Base-by-base conservation (phyloP, 1,139 yeast genomes). In the Blastobotrys apis region DNA sequence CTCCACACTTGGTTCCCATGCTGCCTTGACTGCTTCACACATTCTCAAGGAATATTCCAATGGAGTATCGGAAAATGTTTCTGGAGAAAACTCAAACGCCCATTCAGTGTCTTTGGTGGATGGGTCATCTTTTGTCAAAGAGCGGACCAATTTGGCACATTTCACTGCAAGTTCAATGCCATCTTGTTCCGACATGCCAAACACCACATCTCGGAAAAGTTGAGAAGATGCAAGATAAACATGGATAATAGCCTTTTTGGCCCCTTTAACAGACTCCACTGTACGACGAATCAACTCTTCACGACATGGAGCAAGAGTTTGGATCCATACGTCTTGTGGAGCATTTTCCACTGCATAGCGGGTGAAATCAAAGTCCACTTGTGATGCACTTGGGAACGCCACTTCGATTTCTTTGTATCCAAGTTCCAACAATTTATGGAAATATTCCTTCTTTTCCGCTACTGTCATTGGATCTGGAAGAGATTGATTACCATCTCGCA, bases 321-420 rank as follows among this genome's bases (percentile, higher is more conserved):
- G 97, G 62, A 92, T 84, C 48, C 81, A 76, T 20, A 92, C 97
- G 63, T 92, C 97, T 21, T 77, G 88, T 5, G 98, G 98, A 22
- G 95, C 95, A 50, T 80, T 80, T 62, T 86, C 95, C 33, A 90
- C 90, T 29, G 97, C 96, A 57, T 77, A 85, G 50, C 96, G 76
- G 27, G 97, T 92, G 70, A 92, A 92, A 64, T 92, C 97, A 62
- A 92, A 92, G 66, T 92, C 98, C 22, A 86, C 81, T 64, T 90
- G 97, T 3, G 95, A 85, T 2, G 97, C 97, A 21, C 95, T 81
- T 12, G 98, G 97, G 70, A 92, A 92, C 0, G 96, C 81, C 15
- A 92, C 97, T 68, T 92, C 98, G 53, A 92, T 92, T 67, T 92
- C 98, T 66, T 92, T 92, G 72, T 88, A 92, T 0, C 97, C 97